Percentiles rank a stretch among this genome's conserved stretches.
These are phyloP conservation scores for Stephania japonica DNA, from an alignment of 164 flowering plant species.

Conservation along the genomic window DNA sequence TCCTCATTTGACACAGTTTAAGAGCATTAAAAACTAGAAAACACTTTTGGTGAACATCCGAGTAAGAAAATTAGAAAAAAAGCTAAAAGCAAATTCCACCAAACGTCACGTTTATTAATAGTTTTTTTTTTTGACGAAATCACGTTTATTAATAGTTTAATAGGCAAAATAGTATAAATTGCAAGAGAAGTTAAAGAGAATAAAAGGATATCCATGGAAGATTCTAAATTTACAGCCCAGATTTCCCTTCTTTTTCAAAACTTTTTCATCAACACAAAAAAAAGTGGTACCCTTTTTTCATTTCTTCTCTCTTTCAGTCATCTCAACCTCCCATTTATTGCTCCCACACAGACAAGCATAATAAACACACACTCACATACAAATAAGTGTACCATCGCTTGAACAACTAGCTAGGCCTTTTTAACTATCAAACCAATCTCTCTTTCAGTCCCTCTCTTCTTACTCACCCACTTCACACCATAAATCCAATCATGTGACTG, in stretches of 20 bases:
- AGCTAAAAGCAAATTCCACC: background rate
- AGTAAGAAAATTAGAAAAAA: background rate
- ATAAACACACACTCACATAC: background rate
- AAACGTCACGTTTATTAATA: background rate
- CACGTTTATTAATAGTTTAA: background rate
- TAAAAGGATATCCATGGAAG: background rate
- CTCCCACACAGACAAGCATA: background rate
- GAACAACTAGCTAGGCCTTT: background rate
- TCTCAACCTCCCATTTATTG: background rate
- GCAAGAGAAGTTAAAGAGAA: background rate
- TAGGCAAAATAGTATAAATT: background rate
- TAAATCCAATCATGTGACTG: background rate
- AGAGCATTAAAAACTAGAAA: background rate
- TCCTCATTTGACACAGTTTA: too few species aligned
- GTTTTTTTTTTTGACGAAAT: too few species aligned
- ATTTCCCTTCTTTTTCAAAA: background rate
- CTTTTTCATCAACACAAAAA: background rate
- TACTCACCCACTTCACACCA: background rate
- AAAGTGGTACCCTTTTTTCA: background rate
- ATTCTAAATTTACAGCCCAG: background rate
- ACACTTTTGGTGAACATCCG: background rate
- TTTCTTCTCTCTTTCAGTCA: background rate
- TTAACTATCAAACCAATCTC: constrained; percentile 1
- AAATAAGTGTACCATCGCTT: background rate
- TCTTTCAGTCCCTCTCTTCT: background rate